Percentiles rank a stretch among this genome's conserved stretches.
Conservation (phyloP, 148 eudicot species). For the Salicornia ramosissima region DNA sequence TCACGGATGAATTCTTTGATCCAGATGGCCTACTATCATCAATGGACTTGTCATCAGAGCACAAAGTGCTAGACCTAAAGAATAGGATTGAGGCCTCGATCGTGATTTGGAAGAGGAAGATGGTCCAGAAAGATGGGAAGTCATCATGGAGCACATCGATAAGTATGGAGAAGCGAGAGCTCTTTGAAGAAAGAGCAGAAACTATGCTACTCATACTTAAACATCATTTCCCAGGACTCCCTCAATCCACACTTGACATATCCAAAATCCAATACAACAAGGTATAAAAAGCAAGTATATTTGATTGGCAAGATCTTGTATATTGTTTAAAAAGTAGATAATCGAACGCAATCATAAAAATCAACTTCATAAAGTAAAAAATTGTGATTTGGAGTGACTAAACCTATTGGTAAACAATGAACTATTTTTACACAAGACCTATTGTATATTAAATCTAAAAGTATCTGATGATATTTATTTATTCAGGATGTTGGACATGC, state of each 20-base stretch:
- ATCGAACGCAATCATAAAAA: too few species aligned
- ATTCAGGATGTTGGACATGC: constrained; percentile 82
- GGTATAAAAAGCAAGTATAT: constrained; percentile 31
- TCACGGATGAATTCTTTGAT: constrained; percentile 64
- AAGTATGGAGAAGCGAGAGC: constrained; percentile 75
- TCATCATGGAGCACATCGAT: constrained; percentile 77
- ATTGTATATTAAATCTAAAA: background rate
- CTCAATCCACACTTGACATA: constrained; percentile 82
- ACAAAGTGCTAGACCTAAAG: constrained; percentile 73
- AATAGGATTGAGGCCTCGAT: constrained; percentile 87
- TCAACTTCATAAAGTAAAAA: too few species aligned
- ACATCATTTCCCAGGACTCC: constrained; percentile 74
- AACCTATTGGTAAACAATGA: background rate
- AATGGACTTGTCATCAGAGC: constrained; percentile 65
- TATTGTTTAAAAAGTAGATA: too few species aligned
- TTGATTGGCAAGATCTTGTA: background rate
- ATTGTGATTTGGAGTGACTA: background rate
- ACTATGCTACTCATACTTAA: constrained; percentile 71
- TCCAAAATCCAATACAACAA: constrained; percentile 69
- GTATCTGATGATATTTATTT: background rate
- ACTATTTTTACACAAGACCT: too few species aligned
- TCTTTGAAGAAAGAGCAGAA: constrained; percentile 86
- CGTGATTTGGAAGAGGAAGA: constrained; percentile 81
- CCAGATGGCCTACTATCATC: constrained; percentile 34
- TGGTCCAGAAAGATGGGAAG: constrained; percentile 65